A percentile compares a stretch with the other conserved stretches of the same genome.
Conservation (phyloP, 179 eudicot genomes). For the Gypsophila paniculata region DNA sequence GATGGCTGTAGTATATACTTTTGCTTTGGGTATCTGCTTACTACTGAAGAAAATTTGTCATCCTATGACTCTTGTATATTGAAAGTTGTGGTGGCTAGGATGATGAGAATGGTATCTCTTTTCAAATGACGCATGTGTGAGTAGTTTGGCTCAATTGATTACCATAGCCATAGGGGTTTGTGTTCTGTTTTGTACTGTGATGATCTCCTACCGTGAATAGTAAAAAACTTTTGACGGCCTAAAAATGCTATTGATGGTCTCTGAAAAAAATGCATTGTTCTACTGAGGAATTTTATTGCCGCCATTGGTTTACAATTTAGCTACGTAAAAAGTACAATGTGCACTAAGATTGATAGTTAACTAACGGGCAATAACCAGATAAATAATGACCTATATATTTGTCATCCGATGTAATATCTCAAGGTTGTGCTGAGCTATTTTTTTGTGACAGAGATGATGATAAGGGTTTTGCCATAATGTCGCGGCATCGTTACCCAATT, state of each 20-base stretch:
- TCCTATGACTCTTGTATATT: background rate
- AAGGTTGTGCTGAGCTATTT: constrained; percentile 15
- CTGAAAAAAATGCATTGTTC: background rate
- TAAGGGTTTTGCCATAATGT: constrained; percentile 91
- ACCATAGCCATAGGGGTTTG: no score
- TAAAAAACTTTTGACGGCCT: background rate
- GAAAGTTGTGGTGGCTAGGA: background rate
- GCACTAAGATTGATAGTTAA: background rate
- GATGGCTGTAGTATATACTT: background rate
- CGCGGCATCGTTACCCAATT: constrained; percentile 82
- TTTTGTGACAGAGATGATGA: constrained; percentile 74
- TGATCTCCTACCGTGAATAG: background rate
- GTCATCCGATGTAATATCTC: constrained; percentile 10
- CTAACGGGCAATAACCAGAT: background rate
- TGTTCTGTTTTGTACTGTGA: constrained; percentile 1
- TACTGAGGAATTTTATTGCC: constrained; percentile 7
- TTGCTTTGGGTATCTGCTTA: background rate
- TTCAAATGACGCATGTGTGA: background rate
- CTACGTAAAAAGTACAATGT: background rate
- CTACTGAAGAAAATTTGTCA: background rate
- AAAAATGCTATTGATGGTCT: background rate
- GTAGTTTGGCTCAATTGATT: no score
- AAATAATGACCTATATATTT: background rate
- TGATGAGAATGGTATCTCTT: background rate
- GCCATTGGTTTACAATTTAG: background rate